These are phyloP conservation scores for Reticulascus tulasneorum DNA, from an alignment of 2,329 filamentous ascomycete species.

Conservation along the genomic window DNA sequence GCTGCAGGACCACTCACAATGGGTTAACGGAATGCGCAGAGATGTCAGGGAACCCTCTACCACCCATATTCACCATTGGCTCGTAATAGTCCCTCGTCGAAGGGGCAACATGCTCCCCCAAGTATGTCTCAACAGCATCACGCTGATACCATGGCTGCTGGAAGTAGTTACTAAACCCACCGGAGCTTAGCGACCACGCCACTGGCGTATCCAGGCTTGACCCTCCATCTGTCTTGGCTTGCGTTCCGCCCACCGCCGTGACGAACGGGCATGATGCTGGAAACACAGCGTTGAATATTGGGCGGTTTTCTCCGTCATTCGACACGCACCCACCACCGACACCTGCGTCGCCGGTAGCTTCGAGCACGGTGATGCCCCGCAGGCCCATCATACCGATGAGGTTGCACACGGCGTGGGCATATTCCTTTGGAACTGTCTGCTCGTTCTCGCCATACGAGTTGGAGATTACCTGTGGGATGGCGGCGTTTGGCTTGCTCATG, in stretches of 20 bases:
- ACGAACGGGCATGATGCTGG: constrained; percentile 45
- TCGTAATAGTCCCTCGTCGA: constrained; percentile 44
- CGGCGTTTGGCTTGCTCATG: constrained; percentile 41
- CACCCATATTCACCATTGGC: constrained; percentile 35
- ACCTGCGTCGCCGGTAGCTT: constrained; percentile 54
- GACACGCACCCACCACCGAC: constrained; percentile 47
- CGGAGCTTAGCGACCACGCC: constrained; percentile 47
- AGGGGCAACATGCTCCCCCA: constrained; percentile 19
- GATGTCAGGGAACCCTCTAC: constrained; percentile 59
- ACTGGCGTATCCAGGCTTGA: constrained; percentile 48
- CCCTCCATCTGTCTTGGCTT: too few relatives aligned
- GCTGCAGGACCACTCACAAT: not conserved
- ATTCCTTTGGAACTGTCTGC: constrained; percentile 54
- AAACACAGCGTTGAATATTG: constrained; percentile 10
- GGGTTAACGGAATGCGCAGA: constrained; percentile 45
- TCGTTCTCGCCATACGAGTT: constrained; percentile 66
- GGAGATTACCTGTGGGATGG: constrained; percentile 57
- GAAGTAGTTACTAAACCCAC: constrained; percentile 46
- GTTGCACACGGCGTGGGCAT: constrained; percentile 53
- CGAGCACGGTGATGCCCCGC: constrained; percentile 58
- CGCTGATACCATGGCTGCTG: constrained; percentile 37
- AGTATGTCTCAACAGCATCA: constrained; percentile 41
- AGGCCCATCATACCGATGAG: constrained; percentile 60
- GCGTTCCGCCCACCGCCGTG: constrained; percentile 53
- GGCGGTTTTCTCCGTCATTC: constrained; percentile 41